These are phyloP conservation scores for Crepidotus variabilis DNA, from an alignment of 768 basidiomycete species.

Conservation along the genomic window DNA sequence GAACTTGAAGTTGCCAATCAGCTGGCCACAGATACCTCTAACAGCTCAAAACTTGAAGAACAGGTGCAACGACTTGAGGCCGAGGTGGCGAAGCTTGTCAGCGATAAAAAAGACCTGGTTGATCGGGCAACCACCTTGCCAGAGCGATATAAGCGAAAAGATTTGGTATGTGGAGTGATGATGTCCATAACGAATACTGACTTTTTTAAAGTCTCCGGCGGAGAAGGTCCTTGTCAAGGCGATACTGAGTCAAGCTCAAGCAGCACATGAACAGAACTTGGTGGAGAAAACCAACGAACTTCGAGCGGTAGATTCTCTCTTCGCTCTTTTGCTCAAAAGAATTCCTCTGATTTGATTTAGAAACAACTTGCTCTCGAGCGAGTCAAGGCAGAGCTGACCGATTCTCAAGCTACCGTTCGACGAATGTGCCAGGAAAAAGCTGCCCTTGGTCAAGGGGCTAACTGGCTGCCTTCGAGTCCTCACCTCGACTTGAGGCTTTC, in stretches of 20 bases:
- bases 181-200: not conserved
- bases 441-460: not conserved
- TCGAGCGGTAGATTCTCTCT: conserved; percentile 14
- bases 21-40: not conserved
- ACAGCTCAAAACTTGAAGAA: not conserved
- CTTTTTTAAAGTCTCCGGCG: conserved; percentile 33
- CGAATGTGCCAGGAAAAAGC: not conserved
- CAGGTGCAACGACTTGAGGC: not conserved
- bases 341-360: not conserved
- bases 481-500: not conserved
- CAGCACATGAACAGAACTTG: conserved; percentile 48
- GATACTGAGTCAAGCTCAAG: conserved; percentile 40
- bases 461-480: not conserved
- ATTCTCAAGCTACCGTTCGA: not conserved
- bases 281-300: conserved; percentile 56
- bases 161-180: conserved; percentile 1
- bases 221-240: conserved; percentile 48
- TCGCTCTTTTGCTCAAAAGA: not conserved
- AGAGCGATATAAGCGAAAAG: not conserved
- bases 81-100: not conserved
- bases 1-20: not conserved
- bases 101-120: not conserved
- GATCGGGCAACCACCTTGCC: not conserved
- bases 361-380: not conserved
- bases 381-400: not conserved